Conservation (phyloP, 2,329 filamentous ascomycete species). For the Trichoderma lentiforme region DNA sequence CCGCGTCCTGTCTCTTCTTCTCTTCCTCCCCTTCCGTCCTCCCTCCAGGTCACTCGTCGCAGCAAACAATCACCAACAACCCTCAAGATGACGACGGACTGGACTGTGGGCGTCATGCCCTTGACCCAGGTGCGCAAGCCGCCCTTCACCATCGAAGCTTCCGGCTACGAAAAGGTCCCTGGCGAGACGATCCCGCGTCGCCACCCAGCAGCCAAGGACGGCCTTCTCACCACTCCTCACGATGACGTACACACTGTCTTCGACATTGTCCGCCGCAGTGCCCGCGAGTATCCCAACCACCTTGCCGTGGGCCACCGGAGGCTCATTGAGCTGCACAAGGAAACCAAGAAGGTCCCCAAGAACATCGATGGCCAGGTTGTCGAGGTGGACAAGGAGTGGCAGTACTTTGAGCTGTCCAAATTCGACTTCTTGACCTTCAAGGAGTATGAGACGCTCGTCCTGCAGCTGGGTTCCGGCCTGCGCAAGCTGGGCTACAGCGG, state of each 20-base stretch:
- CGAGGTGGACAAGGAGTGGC: conserved; percentile 88
- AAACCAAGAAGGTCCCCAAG: conserved; percentile 89
- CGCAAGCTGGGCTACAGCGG: conserved; percentile 68
- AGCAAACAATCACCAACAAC: neutral
- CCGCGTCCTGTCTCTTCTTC: neutral
- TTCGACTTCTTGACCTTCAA: conserved; percentile 76
- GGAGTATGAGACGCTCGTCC: conserved; percentile 69
- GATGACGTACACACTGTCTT: conserved; percentile 73
- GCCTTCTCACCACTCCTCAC: conserved; percentile 62
- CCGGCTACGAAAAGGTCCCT: conserved; percentile 63
- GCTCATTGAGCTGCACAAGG: conserved; percentile 73
- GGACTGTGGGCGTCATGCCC: conserved; percentile 46
- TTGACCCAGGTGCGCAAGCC: conserved; percentile 62
- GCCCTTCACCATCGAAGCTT: conserved; percentile 71
- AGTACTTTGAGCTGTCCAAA: conserved; percentile 77
- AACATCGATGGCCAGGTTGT: conserved; percentile 74
- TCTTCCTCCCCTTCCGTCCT: neutral
- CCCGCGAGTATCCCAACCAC: conserved; percentile 59
- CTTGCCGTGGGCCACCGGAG: conserved; percentile 68
- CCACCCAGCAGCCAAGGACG: conserved; percentile 67
- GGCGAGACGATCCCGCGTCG: conserved; percentile 84
- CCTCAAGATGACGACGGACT: conserved; percentile 27
- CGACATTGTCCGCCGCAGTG: conserved; percentile 71
- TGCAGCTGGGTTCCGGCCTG: conserved; percentile 69
- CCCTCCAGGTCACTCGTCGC: neutral